These are phyloP conservation scores for Acacia confusa DNA, from an alignment of 306 rosid genomes.

Conservation along the genomic window DNA sequence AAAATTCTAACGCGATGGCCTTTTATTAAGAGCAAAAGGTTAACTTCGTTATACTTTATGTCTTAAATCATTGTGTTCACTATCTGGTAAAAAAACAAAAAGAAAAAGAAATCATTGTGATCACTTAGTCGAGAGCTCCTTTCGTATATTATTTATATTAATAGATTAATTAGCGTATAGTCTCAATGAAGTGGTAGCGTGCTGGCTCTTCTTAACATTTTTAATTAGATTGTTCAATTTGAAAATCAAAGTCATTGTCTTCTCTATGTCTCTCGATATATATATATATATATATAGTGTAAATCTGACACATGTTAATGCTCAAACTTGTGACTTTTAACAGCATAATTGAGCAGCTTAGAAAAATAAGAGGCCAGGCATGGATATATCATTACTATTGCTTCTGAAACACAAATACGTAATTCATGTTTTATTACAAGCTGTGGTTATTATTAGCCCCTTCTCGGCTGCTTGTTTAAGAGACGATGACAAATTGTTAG, in stretches of 20 bases:
- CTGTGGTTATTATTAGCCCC: not conserved
- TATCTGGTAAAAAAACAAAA: too few species aligned
- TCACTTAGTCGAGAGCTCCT: not conserved
- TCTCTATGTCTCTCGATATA: not conserved
- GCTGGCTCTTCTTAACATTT: not conserved
- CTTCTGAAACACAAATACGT: constrained; percentile 21
- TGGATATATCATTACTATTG: constrained; percentile 20
- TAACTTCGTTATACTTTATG: too few species aligned
- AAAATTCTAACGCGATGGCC: not conserved
- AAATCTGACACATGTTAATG: not conserved
- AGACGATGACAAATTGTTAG: constrained; percentile 29
- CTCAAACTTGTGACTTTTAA: not conserved
- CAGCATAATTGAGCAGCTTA: constrained; percentile 3
- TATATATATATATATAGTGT: too few species aligned
- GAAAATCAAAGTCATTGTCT: not conserved
- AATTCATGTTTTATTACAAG: not conserved
- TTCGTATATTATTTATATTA: not conserved
- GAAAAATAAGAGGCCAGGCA: not conserved
- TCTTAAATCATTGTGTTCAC: too few species aligned
- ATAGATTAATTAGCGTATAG: not conserved
- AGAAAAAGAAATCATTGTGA: not conserved
- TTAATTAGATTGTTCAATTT: not conserved
- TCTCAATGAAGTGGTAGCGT: not conserved
- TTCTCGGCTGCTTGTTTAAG: not conserved
- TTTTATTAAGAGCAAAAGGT: not conserved